phyloP scores from a whole-genome alignment of 441 rosid species.

The Populus tomentosa region DNA sequence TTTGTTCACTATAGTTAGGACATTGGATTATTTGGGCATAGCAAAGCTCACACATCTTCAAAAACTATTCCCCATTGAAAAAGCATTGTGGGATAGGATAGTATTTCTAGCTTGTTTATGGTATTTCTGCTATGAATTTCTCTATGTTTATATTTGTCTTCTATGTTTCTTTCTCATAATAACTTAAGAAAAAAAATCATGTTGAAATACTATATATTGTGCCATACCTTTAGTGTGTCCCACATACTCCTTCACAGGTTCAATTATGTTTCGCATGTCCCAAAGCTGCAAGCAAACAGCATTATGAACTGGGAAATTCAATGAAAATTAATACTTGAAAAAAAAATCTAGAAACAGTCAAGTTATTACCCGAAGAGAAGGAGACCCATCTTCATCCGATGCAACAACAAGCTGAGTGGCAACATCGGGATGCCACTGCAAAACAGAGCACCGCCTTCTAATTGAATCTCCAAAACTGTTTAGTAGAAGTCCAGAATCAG shows the following conservation, averaged over 20 bases:
- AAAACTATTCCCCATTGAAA: neutral
- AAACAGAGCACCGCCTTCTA: conserved; percentile 92
- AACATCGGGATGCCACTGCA: conserved; percentile 99
- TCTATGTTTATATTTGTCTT: neutral
- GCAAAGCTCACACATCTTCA: neutral
- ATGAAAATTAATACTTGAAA: neutral
- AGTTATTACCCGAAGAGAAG: conserved; percentile 64
- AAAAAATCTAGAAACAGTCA: neutral
- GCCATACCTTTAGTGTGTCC: conserved; percentile 88
- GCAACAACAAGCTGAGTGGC: conserved; percentile 98
- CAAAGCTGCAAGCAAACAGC: conserved; percentile 65
- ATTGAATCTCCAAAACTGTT: conserved; percentile 84
- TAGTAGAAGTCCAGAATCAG: conserved; percentile 24
- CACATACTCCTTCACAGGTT: conserved; percentile 79
- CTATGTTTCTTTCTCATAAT: neutral
- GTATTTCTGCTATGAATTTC: neutral
- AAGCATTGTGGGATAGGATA: neutral
- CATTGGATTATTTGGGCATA: neutral
- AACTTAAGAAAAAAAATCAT: neutral
- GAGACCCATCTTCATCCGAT: conserved; percentile 90
- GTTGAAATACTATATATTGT: neutral
- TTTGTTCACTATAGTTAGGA: neutral
- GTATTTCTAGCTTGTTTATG: too few species aligned
- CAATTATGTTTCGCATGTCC: conserved; percentile 93
- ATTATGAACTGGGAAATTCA: conserved; percentile 4